Evolutionary conservation across 139 green algal genomes (phyloP).

Genomic region (Axilococcus clingmanii): DNA sequence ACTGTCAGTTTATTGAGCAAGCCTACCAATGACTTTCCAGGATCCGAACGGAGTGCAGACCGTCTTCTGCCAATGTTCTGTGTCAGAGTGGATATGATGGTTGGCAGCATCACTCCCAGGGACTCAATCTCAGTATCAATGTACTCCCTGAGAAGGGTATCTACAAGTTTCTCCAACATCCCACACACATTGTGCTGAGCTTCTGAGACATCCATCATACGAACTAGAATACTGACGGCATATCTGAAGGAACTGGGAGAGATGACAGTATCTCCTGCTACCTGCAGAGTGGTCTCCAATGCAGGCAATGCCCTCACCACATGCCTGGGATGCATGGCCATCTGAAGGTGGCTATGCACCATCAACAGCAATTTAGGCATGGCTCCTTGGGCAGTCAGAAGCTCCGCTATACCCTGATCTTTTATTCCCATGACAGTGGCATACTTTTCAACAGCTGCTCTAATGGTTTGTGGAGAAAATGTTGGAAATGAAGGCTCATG

Average conservation of each 20-base stretch:
- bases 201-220: conserved; percentile 10
- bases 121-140: conserved; percentile 1
- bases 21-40: background rate
- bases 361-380: too few species aligned
- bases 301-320: conserved; percentile 13
- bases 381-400: too few species aligned
- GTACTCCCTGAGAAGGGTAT: conserved; percentile 2
- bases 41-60: too few species aligned
- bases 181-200: conserved; percentile 12
- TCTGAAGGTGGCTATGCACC: conserved; percentile 23
- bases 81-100: conserved; percentile 17
- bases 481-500: too few species aligned
- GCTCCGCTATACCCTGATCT: too few species aligned
- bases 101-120: conserved; percentile 27
- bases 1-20: conserved; percentile 18
- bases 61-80: background rate
- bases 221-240: conserved; percentile 30
- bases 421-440: too few species aligned
- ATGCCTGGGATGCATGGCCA: conserved; percentile 21
- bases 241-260: conserved; percentile 28
- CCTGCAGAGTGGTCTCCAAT: conserved; percentile 23
- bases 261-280: conserved; percentile 16
- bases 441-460: too few species aligned
- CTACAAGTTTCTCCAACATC: conserved; percentile 23
- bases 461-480: too few species aligned